Evolutionary conservation across 2,329 filamentous ascomycete genomes (phyloP).

Genomic region (Diplocarpon mali): DNA sequence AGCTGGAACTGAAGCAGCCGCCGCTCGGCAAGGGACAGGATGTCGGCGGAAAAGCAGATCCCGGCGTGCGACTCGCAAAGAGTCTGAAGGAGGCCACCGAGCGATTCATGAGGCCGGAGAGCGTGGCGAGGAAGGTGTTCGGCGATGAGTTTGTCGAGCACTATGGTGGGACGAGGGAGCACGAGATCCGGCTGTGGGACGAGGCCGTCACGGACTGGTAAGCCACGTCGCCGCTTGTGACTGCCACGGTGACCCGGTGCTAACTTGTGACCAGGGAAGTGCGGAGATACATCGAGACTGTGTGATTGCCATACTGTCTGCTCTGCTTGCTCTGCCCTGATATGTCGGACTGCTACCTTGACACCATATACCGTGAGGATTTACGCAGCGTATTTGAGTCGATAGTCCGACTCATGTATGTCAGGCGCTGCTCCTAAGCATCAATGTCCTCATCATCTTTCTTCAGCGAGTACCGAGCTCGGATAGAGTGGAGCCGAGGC

Average conservation of each 20-base stretch:
- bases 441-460: not conserved
- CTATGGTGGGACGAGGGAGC: constrained; percentile 81
- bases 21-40: constrained; percentile 79
- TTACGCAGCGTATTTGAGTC: not conserved
- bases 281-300: constrained; percentile 66
- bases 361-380: not conserved
- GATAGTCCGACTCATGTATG: not conserved
- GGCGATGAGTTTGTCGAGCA: constrained; percentile 95
- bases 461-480: not conserved
- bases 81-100: constrained; percentile 74
- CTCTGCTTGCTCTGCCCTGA: not conserved
- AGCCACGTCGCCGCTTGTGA: constrained; percentile 25
- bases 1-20: constrained; percentile 69
- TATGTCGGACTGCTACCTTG: not conserved
- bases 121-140: constrained; percentile 86
- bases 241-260: not conserved
- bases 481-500: too few relatives aligned
- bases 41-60: constrained; percentile 60
- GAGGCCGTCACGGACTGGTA: constrained; percentile 96
- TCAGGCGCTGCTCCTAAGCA: not conserved
- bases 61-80: constrained; percentile 71
- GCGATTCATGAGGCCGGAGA: constrained; percentile 64
- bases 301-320: constrained; percentile 11
- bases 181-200: constrained; percentile 85
- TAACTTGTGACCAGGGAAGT: constrained; percentile 48